Evolutionary conservation across 805 yeast species (phyloP), one percentile per base, ranked within the genome.

Genomic region (Ogataea methylovora): DNA sequence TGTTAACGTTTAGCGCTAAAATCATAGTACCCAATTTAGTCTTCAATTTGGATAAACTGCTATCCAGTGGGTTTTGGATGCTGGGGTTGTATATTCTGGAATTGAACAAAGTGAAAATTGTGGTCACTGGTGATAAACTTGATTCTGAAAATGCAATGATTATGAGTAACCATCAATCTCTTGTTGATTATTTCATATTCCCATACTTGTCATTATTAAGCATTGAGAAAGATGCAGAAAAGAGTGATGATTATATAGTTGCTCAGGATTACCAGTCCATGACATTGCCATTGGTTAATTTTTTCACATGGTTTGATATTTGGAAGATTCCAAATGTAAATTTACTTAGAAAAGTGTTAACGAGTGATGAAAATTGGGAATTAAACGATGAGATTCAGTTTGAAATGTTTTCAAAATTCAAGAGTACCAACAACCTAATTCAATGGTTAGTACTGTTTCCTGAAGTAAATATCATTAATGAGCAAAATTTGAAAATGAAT

Each of bases 361-460:
- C 66, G 29, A 65, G 72, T 29, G 87, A 83, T 50, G 94, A 84
- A 43, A 84, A 84, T 46, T 76, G 84, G 82, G 73, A 69, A 42
- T 50, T 76, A 23, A 71, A 69, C 44, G 40, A 57, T 23, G 54
- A 51, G 34, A 53, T 63, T 27, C 51, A 59, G 48, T 42, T 49
- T 37, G 35, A 51, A 33, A 49, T 64, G 17, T 70, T 73, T 39
- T 21, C 63, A 4, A 45, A 41, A n/a, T 63, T 65, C 3, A 65
- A 54, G 24, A 50, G 45, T n/a, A 63, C 61, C 19, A 69, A 73
- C 9, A 19, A 18, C 3, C 10, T 10, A 6, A 19, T 36, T 5
- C 46, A 54, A 43, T 78, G 94, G 84, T 45, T 86, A 0, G 76
- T 79, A 1, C 42, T 84, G 8, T 87, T 87, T 44, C 97, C 97